Evolutionary conservation across 2,329 filamentous ascomycete species (phyloP).

Genomic region (Reticulascus tulasneorum): DNA sequence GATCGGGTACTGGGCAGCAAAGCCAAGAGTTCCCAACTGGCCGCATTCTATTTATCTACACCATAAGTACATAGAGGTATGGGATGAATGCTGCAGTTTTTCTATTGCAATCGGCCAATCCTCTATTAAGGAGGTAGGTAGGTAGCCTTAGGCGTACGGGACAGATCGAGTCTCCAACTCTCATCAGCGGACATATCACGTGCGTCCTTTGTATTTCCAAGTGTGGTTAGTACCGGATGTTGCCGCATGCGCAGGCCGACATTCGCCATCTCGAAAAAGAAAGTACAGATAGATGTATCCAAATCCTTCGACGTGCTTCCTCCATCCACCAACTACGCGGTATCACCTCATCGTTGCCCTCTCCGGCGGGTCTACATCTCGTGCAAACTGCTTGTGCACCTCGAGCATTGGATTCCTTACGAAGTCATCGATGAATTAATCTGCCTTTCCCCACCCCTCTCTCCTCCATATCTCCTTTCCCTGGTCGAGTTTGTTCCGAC

Average conservation of each 20-base stretch:
- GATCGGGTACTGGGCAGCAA: no score
- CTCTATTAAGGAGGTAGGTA: no score
- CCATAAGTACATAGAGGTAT: no score
- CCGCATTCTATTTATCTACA: no score
- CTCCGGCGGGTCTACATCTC: neutral
- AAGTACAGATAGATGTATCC: constrained; percentile 10
- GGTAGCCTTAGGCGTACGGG: no score
- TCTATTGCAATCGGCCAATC: no score
- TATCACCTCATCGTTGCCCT: neutral
- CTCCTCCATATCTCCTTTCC: neutral
- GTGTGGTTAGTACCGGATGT: no score
- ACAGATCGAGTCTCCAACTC: no score
- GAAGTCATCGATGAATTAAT: neutral
- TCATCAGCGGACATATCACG: no score
- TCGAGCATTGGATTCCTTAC: neutral
- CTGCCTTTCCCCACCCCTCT: neutral
- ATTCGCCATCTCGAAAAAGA: constrained; percentile 12
- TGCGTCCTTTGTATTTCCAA: no score
- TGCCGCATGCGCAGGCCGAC: neutral
- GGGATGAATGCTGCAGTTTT: no score
- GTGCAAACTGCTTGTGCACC: neutral
- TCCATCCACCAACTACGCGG: neutral
- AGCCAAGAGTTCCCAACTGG: no score
- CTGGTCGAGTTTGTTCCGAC: constrained; percentile 8
- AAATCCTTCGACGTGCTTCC: constrained; percentile 5